Evolutionary conservation across 2,329 filamentous ascomycete genomes (phyloP), one percentile per base, ranked within the genome.

Genomic region (Botryosphaeria dothidea): DNA sequence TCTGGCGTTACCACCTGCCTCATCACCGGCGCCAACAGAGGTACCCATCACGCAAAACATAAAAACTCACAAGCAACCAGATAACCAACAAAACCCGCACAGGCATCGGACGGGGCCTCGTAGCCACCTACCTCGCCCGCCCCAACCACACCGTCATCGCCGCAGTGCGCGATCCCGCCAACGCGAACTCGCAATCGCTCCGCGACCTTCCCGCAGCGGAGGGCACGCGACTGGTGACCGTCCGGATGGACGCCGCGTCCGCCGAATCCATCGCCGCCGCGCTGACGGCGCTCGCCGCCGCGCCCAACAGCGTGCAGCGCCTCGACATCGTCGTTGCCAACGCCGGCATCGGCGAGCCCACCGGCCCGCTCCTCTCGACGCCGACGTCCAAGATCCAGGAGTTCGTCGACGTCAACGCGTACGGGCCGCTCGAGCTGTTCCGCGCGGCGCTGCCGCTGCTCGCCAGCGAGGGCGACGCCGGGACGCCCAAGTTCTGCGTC

Each of bases 71-170:
- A n/a, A n/a, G n/a, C n/a, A n/a, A n/a, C 8, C 19, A 3, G 29
- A 27, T 17, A n/a, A n/a, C n/a, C n/a, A n/a, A n/a, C 23, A n/a
- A 0, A n/a, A 41, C 3, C 7, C 17, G 7, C 13, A 11, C 17
- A 77, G 77, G 75, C 11, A 73, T 78, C 63, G 80, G 80, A 2
- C 69, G 74, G 9, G 73, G 71, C 4, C 68, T 80, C 9, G 68
- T 73, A 51, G 61, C 71, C 41, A 25, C 58, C 2, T 79, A 79
- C 67, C 77, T 83, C 43, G 65, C 68, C 1, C 70, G 74, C 1
- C 75, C 80, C 0, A 69, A 77, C 48, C 76, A 74, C 19, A 79
- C 71, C 19, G 76, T 82, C 45, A 75, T 83, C 15, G 79, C 77
- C 21, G 77, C 76, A 5, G 72, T 79, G 31, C 79, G 79, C 23